phyloP scores from a whole-genome alignment of 2,329 filamentous ascomycete species.

The Ascosphaera aggregata region DNA sequence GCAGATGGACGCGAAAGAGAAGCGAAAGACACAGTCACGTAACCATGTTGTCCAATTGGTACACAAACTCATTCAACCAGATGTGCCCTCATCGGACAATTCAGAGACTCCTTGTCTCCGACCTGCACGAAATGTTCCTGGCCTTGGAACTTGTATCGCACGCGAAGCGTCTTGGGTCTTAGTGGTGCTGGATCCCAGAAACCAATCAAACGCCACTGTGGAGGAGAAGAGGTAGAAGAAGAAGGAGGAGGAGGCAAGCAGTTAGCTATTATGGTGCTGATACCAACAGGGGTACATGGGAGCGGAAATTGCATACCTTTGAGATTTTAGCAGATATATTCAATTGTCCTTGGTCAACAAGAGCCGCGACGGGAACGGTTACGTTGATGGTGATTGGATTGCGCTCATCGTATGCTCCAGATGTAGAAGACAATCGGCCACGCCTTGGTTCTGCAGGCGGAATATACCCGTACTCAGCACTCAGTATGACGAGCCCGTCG shows the following conservation, averaged over 20 bases:
- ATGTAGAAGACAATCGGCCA: background rate
- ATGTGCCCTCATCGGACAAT: slow-evolving; percentile 18
- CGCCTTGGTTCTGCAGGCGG: slow-evolving; percentile 5
- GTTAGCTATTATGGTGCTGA: background rate
- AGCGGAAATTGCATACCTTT: slow-evolving; percentile 13
- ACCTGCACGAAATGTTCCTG: slow-evolving; percentile 17
- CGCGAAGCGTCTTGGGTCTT: slow-evolving; percentile 16
- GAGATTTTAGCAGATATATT: slow-evolving; percentile 13
- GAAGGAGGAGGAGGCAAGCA: background rate
- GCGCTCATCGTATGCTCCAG: background rate
- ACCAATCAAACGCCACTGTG: slow-evolving; percentile 18
- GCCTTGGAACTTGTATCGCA: slow-evolving; percentile 20
- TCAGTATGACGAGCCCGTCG: slow-evolving; percentile 17
- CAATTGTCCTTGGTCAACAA: slow-evolving; percentile 20
- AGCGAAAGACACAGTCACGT: no score
- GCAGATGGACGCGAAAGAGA: no score
- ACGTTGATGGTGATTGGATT: slow-evolving; percentile 13
- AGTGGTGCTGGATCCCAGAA: slow-evolving; percentile 22
- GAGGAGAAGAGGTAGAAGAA: slow-evolving; percentile 7
- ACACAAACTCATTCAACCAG: slow-evolving; percentile 4
- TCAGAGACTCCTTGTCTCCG: slow-evolving; percentile 14
- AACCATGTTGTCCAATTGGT: no score
- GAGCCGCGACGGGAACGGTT: slow-evolving; percentile 21
- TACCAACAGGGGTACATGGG: background rate
- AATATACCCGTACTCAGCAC: slow-evolving; percentile 19